Evolutionary conservation across 1,284 basidiomycete species (phyloP).

Genomic region (Ganoderma leucocontextum): DNA sequence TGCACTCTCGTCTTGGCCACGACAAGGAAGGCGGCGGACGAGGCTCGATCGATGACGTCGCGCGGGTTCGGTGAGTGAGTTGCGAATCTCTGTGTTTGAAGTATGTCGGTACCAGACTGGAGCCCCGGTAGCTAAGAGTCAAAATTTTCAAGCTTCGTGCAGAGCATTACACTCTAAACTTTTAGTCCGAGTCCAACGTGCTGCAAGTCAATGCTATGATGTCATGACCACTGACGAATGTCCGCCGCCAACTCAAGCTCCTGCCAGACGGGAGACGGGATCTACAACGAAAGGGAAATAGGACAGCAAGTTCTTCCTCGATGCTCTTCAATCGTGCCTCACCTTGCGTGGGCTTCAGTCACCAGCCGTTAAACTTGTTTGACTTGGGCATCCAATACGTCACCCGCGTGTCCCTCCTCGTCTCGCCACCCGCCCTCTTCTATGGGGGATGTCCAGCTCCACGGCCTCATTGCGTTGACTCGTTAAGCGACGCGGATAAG

Average conservation of each 20-base stretch:
- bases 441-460: neutral
- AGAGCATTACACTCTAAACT: neutral
- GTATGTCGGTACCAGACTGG: neutral
- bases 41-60: slow-evolving; percentile 1
- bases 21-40: neutral
- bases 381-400: neutral
- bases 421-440: neutral
- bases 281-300: neutral
- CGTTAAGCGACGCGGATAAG: neutral
- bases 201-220: neutral
- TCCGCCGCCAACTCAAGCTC: neutral
- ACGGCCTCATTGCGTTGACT: neutral
- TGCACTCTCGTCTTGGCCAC: neutral
- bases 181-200: neutral
- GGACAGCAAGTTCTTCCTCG: no score
- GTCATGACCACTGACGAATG: neutral
- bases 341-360: no score
- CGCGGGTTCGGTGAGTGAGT: neutral
- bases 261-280: neutral
- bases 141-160: neutral
- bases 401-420: neutral
- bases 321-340: no score
- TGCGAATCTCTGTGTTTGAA: neutral
- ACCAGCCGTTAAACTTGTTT: neutral
- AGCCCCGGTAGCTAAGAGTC: neutral